Conservation (phyloP, 2,329 filamentous ascomycete species). For the Arthrocladium fulminans region DNA sequence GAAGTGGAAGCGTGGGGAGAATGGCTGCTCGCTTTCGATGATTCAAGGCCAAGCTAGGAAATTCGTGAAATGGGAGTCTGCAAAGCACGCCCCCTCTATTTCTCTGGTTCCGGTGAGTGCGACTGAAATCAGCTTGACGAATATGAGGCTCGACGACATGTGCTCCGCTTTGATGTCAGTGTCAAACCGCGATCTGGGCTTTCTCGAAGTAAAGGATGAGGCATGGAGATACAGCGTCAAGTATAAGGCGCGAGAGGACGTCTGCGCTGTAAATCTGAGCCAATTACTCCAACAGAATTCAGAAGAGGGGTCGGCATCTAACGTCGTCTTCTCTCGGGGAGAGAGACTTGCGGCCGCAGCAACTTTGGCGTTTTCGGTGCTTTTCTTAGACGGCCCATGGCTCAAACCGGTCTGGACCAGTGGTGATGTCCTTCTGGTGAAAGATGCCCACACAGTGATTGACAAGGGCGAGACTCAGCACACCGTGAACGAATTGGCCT, state of each 20-base stretch:
- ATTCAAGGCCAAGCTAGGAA: not conserved
- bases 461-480: not conserved
- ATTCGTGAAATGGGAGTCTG: not conserved
- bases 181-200: not conserved
- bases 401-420: constrained; percentile 1
- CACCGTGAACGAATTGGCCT: not conserved
- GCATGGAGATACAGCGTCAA: constrained; percentile 2
- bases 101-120: not conserved
- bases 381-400: constrained; percentile 2
- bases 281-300: not conserved
- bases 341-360: not conserved
- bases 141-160: not conserved
- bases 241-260: not conserved
- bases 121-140: not conserved
- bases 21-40: not conserved
- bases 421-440: not conserved
- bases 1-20: too few relatives aligned
- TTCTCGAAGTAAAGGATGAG: not conserved
- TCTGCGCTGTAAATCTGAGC: not conserved
- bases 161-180: not conserved
- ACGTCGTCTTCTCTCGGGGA: not conserved
- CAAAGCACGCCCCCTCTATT: not conserved
- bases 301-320: not conserved
- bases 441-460: not conserved
- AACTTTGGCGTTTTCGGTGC: not conserved